Percentiles rank a stretch among this genome's conserved stretches.
phyloP scores from a whole-genome alignment of 2,329 filamentous ascomycete genomes.

The Podosphaera fusca region DNA sequence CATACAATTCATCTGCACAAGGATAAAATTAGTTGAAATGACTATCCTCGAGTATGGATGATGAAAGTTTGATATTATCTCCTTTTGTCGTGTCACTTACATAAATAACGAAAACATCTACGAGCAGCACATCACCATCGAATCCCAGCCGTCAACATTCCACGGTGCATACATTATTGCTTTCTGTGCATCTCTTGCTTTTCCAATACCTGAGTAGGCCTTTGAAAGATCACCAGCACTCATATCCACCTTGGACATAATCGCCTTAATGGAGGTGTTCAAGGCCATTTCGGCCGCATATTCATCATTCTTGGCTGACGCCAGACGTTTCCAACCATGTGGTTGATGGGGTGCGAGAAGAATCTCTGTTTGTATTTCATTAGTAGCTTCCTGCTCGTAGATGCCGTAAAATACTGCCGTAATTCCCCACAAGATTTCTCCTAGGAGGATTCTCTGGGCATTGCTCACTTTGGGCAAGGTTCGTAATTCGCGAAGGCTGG shows the following conservation, averaged over 20 bases:
- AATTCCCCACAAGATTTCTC: slow-evolving; percentile 54
- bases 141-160: slow-evolving; percentile 18
- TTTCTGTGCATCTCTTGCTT: slow-evolving; percentile 48
- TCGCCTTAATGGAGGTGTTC: slow-evolving; percentile 48
- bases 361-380: slow-evolving; percentile 51
- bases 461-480: slow-evolving; percentile 39
- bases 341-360: slow-evolving; percentile 63
- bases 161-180: slow-evolving; percentile 68
- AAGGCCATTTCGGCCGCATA: slow-evolving; percentile 55
- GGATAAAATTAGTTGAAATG: too few relatives aligned
- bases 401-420: slow-evolving; percentile 31
- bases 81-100: not conserved
- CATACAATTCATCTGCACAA: too few relatives aligned
- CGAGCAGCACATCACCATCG: slow-evolving; percentile 6
- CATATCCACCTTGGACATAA: slow-evolving; percentile 49
- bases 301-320: slow-evolving; percentile 29
- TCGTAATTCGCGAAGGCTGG: slow-evolving; percentile 52
- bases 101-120: not conserved
- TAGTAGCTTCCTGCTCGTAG: slow-evolving; percentile 27
- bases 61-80: too few relatives aligned
- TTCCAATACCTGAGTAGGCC: slow-evolving; percentile 53
- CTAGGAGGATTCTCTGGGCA: slow-evolving; percentile 43
- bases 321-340: slow-evolving; percentile 59
- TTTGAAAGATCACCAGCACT: slow-evolving; percentile 45
- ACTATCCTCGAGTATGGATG: too few relatives aligned